Evolutionary conservation across 2,329 filamentous ascomycete species (phyloP).

Genomic region (Phialophora expanda): DNA sequence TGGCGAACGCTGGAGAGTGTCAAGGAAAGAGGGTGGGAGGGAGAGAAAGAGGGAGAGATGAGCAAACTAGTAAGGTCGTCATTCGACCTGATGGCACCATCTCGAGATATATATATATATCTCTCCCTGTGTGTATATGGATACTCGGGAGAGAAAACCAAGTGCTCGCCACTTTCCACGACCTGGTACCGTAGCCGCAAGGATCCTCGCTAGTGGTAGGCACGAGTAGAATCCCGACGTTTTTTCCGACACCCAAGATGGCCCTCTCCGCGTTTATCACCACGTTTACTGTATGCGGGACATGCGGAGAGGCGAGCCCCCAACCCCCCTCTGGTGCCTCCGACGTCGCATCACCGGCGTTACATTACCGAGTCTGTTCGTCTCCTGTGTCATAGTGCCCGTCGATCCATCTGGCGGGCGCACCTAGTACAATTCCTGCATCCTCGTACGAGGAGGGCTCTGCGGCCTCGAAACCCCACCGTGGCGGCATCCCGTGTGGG

Average conservation of each 20-base stretch:
- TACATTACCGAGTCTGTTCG: not conserved
- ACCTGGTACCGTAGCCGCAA: not conserved
- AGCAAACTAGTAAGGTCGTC: not conserved
- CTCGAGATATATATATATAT: not conserved
- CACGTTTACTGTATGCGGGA: not conserved
- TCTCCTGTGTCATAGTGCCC: not conserved
- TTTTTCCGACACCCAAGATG: constrained; percentile 10
- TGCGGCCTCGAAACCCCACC: not conserved
- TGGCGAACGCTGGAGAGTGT: not conserved
- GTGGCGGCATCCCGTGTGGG: too few relatives aligned
- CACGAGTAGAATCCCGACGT: not conserved
- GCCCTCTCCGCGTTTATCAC: not conserved
- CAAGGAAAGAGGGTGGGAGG: not conserved
- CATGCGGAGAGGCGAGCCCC: not conserved
- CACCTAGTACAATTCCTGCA: not conserved
- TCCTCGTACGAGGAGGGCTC: too few relatives aligned
- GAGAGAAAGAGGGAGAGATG: not conserved
- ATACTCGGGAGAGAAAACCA: not conserved
- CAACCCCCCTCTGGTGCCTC: not conserved
- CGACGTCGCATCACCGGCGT: not conserved
- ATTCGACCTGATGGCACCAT: not conserved
- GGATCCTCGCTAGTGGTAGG: not conserved
- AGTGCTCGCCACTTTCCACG: not conserved
- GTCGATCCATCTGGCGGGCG: not conserved
- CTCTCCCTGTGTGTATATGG: not conserved